Base-by-base conservation (phyloP, 257 asterid genomes). In the Nicotiana sylvestris region DNA sequence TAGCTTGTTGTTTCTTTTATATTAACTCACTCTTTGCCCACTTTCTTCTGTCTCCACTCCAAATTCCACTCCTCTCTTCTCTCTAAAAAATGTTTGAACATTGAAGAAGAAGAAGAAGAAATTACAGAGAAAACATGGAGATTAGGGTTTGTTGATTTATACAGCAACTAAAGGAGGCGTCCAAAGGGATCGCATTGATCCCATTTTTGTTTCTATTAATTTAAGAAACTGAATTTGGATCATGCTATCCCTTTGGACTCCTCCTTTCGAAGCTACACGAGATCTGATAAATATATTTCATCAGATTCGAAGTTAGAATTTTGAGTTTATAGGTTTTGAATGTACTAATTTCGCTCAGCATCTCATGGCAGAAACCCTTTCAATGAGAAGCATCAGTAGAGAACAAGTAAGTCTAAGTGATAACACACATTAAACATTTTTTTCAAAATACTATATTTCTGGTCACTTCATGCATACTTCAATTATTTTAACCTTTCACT, bases 161-260 rank as follows among this genome's bases (percentile, higher is more conserved):
- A 84, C 86, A 82, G 98, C 94, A 86, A 81, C 95, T 87, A 76
- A 88, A 89, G 97, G 91, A 95, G 87, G 91, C 89, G 91, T 93
- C 98, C 98, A 95, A 95, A 95, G 98, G 98, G 98, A 93, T 93
- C 97, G 98, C 98, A 95, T 95, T 95, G 98, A 93, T 95, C 98
- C 93, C 87, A 77, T 57, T 66, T 86, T 18, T 4, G 2, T 69
- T 39, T 85, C 4, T 46, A 1, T 46, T 25, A 46, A 4, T 46
- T 72, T 3, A 12, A 61, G 17, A 17, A 27, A 3, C 51, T 29
- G 53, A 65, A 84, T 58, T 88, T 85, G 97, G 97, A 94, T 94
- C 97, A 84, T 88, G 91, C 87, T 81, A 88, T 88, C 91, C 90
- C 87, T 87, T 85, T 84, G 89, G 92, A 89, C 86, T 61, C 82